Percentiles rank a stretch among this genome's conserved stretches.
Evolutionary conservation across 2,329 filamentous ascomycete genomes (phyloP).

Genomic region (Bisporella sp.): DNA sequence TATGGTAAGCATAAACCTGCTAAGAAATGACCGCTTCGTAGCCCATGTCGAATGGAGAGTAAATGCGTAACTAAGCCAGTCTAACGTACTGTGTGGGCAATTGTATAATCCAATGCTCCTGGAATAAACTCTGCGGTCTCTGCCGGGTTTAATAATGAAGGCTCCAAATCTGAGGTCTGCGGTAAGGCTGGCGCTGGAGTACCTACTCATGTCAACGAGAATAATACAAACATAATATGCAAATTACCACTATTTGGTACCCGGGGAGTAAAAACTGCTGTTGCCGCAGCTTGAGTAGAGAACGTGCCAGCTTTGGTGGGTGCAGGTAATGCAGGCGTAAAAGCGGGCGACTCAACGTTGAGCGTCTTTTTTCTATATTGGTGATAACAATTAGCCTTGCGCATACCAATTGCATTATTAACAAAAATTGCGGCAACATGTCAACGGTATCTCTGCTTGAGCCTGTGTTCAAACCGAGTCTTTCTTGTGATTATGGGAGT

Average conservation of each 20-base stretch:
- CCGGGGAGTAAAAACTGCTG: slow-evolving; percentile 76
- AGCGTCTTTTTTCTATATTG: slow-evolving; percentile 31
- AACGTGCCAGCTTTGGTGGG: slow-evolving; percentile 64
- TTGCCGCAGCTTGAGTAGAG: slow-evolving; percentile 79
- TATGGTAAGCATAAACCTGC: no score
- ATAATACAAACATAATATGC: neutral
- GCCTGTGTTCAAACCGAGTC: no score
- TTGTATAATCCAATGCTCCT: slow-evolving; percentile 29
- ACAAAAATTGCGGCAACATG: no score
- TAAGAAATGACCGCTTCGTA: no score
- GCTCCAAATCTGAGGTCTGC: slow-evolving; percentile 26
- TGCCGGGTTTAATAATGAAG: slow-evolving; percentile 47
- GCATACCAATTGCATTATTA: no score
- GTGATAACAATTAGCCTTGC: no score
- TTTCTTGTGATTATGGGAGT: no score
- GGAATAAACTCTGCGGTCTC: slow-evolving; percentile 55
- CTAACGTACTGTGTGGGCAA: no score
- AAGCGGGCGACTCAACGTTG: slow-evolving; percentile 94
- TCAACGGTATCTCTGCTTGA: no score
- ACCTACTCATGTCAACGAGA: slow-evolving; percentile 19
- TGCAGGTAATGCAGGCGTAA: slow-evolving; percentile 60
- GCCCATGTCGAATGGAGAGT: no score
- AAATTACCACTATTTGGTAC: slow-evolving; percentile 34
- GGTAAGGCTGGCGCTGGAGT: slow-evolving; percentile 24
- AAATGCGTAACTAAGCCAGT: no score